These are phyloP conservation scores for Brassica balearica DNA, from an alignment of 441 rosid species.

Conservation along the genomic window DNA sequence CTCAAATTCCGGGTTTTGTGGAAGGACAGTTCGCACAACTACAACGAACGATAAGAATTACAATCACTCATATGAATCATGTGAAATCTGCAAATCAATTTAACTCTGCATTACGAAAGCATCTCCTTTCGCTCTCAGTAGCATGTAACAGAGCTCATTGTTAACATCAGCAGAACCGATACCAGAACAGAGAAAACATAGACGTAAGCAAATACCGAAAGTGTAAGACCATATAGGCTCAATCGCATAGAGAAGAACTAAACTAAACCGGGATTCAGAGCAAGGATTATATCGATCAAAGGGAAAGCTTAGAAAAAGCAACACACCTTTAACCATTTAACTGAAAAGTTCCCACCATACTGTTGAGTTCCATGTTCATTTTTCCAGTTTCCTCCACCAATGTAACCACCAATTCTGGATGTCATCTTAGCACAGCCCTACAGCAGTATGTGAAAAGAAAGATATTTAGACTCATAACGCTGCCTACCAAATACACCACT, in stretches of 20 bases:
- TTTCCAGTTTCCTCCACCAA: constrained; percentile 97
- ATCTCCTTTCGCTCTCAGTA: too few relatives aligned
- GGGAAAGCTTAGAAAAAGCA: constrained; percentile 17
- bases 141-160: too few relatives aligned
- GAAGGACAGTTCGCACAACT: constrained; percentile 96
- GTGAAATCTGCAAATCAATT: not conserved
- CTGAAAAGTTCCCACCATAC: constrained; percentile 96
- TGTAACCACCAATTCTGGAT: constrained; percentile 90
- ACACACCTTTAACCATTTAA: constrained; percentile 96
- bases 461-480: constrained; percentile 6
- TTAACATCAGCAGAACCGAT: constrained; percentile 17
- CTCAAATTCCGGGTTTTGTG: constrained; percentile 95
- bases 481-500: constrained; percentile 2
- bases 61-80: constrained; percentile 41
- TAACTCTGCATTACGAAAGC: not conserved
- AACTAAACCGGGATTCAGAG: constrained; percentile 23
- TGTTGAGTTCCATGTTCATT: constrained; percentile 99
- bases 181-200: not conserved
- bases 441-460: constrained; percentile 23
- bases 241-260: not conserved
- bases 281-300: constrained; percentile 1
- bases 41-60: constrained; percentile 46
- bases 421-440: constrained; percentile 99
- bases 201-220: constrained; percentile 7
- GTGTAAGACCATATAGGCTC: constrained; percentile 10